Percentiles rank a stretch among this genome's conserved stretches.
Conservation (phyloP, 2,329 filamentous ascomycete genomes). For the Pyricularia sp. region DNA sequence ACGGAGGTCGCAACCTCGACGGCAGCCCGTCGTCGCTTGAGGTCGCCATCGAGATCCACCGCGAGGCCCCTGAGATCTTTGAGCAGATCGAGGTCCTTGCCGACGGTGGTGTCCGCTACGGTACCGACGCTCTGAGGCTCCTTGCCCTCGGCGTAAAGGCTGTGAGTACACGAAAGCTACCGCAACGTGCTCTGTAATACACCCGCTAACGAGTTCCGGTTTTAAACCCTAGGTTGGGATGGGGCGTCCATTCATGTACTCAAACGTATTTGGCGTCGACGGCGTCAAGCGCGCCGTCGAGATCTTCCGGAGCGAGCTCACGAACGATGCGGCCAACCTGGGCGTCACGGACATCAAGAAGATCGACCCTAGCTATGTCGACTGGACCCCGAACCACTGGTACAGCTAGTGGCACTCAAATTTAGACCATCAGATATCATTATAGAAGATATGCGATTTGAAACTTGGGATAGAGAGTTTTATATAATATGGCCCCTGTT, state of each 20-base stretch:
- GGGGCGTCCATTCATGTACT: constrained; percentile 38
- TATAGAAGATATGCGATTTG: too few species aligned
- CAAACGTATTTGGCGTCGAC: constrained; percentile 35
- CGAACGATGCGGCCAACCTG: constrained; percentile 29
- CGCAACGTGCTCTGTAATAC: too few species aligned
- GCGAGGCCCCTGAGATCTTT: constrained; percentile 27
- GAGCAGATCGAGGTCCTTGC: constrained; percentile 29
- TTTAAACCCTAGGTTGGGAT: constrained; percentile 18
- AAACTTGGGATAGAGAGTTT: too few species aligned
- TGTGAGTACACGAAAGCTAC: constrained; percentile 7
- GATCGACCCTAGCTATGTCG: constrained; percentile 15
- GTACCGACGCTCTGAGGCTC: constrained; percentile 34
- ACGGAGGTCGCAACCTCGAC: constrained; percentile 38
- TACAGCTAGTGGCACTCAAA: constrained; percentile 4
- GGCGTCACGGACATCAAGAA: constrained; percentile 24
- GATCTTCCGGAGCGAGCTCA: constrained; percentile 37
- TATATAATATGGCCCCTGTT: too few species aligned
- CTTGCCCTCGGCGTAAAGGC: constrained; percentile 31
- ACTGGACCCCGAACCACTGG: constrained; percentile 18
- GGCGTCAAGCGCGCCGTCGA: constrained; percentile 30
- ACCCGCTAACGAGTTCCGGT: too few species aligned
- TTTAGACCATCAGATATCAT: too few species aligned
- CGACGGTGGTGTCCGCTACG: constrained; percentile 32
- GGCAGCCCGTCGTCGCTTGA: constrained; percentile 28
- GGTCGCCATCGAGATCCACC: constrained; percentile 30